Evolutionary conservation across 495 filamentous ascomycete species (phyloP), one percentile per base, ranked within the genome.

Genomic region (Aspergillus wentii): DNA sequence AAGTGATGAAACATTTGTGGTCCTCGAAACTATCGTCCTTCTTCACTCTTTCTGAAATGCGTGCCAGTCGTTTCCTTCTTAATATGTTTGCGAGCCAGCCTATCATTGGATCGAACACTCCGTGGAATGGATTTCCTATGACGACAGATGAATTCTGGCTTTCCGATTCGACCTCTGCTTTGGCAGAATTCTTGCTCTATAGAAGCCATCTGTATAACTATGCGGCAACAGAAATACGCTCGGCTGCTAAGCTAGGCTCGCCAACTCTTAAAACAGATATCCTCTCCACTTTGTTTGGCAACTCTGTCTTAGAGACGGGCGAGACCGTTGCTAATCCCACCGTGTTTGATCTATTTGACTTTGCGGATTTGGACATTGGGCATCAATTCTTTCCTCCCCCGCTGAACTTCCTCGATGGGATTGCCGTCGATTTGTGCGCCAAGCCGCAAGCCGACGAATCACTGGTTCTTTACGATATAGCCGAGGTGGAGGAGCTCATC

Each of bases 341-440:
- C 5, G 74, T 97, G 10, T 94, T 96, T 58, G 94, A 96, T 46
- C 75, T 96, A 15, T 88, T 95, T 40, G 94, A 97, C 61, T 95
- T 97, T 40, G 71, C 88, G 20, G 82, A 89, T 38, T 58, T 86
- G 6, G 80, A 89, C 28, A 68, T 80, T 28, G 49, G 66, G 2
- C 71, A 71, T 43, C 46, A 68, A 25, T 52, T 72, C 22, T 38
- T 60, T 8, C 37, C 50, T 2, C 81, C 85, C 6, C 40, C 66
- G 9, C 60, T 79, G 14, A 55, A 56, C 8, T 66, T 75, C 25
- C 81, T 89, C 36, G 54, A 66, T 11, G 75, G 78, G 27, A 49
- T 91, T 23, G 75, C 83, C 40, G 52, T 91, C 29, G 61, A 71
- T 3, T 52, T 78, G 6, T 90, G 78, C 40, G 59, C 69, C 1